Base-by-base conservation (phyloP, 805 yeast genomes). In the Ogataea chonburiensis region DNA sequence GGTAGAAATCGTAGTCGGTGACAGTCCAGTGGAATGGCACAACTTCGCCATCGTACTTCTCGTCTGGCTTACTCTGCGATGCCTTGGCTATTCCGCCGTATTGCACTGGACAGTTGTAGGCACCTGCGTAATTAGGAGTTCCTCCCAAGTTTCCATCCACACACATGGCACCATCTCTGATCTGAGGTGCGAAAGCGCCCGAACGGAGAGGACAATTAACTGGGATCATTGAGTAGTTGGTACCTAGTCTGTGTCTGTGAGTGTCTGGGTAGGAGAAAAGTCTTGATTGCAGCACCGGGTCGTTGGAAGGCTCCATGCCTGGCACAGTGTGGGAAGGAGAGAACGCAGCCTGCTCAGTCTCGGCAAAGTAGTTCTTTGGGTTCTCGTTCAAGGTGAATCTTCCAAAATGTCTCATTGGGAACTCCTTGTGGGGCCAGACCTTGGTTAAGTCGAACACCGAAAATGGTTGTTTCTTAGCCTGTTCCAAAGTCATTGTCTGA, bases 391-490 rank as follows among this genome's bases (percentile, higher is more conserved):
- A 64, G 2, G 77, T 78, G 47, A 86, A 67, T 60, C 79, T 80
- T 60, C 95, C 96, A 58, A 87, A 81, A 61, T 79, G 79, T 63
- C 95, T 77, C 67, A 87, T 64, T 56, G 96, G 96, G 72, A 78
- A 87, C 39, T 86, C 81, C 51, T 66, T 68, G 58, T 87, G 94
- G 22, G 96, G 87, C 96, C 96, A 87, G 38, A 85, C 83, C 69
- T 88, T 88, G 46, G 96, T 87, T 61, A 87, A 71, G 64, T 87
- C 96, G 58, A 85, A 86, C 28, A 88, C 89, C 5, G 91, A 82
- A 66, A 83, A 86, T 57, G 82, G 81, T 32, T 75, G 75, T 43
- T 77, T 64, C 62, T 81, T 73, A 42, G 95, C 87, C 64, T 87
- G 79, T 51, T 78, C 85, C 43, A 76, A 75, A 22, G 95, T 83